Evolutionary conservation across 1,139 yeast species (phyloP).

Genomic region (Arxiozyma slooffiae): DNA sequence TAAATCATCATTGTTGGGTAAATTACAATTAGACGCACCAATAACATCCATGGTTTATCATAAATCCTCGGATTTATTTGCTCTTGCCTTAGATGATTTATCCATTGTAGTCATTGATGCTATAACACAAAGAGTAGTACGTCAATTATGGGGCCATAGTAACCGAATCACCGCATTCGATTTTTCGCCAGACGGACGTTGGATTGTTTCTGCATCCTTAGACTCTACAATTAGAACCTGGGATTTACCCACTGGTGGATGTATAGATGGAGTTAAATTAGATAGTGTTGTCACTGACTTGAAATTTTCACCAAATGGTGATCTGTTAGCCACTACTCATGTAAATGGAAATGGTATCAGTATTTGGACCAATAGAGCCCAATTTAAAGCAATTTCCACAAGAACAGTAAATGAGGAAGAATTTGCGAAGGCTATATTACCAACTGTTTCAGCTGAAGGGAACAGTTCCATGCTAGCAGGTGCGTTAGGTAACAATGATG

Average conservation of each 20-base stretch:
- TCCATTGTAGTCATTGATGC: constrained; percentile 77
- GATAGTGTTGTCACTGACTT: constrained; percentile 72
- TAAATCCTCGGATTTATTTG: constrained; percentile 72
- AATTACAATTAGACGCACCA: constrained; percentile 63
- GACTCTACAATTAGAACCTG: constrained; percentile 90
- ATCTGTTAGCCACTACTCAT: constrained; percentile 86
- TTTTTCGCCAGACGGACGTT: constrained; percentile 91
- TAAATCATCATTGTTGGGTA: constrained; percentile 58
- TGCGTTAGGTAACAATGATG: constrained; percentile 41
- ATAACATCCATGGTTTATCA: constrained; percentile 71
- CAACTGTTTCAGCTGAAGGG: constrained; percentile 78
- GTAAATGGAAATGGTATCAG: constrained; percentile 84
- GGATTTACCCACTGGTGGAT: constrained; percentile 96
- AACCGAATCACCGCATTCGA: constrained; percentile 84
- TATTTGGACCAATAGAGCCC: constrained; percentile 87
- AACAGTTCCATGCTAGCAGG: constrained; percentile 72
- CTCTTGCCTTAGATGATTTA: constrained; percentile 78
- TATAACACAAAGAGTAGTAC: constrained; percentile 68
- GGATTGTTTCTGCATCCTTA: constrained; percentile 77
- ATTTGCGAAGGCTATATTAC: constrained; percentile 51
- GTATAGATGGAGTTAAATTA: constrained; percentile 82
- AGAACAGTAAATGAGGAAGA: constrained; percentile 70
- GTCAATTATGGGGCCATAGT: constrained; percentile 83
- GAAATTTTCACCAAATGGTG: constrained; percentile 80
- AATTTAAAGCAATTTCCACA: constrained; percentile 60